Base-by-base conservation (phyloP, 495 filamentous ascomycete genomes). In the Sabuloglossum arenarium region DNA sequence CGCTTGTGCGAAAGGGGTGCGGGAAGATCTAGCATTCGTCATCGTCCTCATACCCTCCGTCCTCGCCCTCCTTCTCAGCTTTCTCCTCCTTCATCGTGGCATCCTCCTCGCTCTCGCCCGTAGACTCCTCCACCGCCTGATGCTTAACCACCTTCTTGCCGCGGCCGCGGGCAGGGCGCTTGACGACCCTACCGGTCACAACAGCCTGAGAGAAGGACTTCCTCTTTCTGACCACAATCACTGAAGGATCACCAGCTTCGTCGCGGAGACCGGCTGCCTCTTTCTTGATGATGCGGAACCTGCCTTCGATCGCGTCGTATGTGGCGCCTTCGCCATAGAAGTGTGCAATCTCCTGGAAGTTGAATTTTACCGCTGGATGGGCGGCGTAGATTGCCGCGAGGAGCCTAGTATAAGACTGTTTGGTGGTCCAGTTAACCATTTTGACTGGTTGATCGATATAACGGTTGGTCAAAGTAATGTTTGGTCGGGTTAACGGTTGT, bases 301-400 rank as follows among this genome's bases (percentile, higher is more conserved):
- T 66, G 31, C 67, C 67, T 56, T 71, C 69, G 51, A 71, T 65
- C 27, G 63, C 59, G 59, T 71, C 66, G 46, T 70, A 71, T n/a
- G 69, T 71, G 1, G 69, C 66, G 59, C 64, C 65, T 11, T 65
- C 28, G 8, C 65, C 65, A 46, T 58, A 67, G 28, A 60, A 56
- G 10, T 55, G 46, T 1, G 65, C 65, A 14, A 67, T 67, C 25
- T 57, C 45, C 19, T 55, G 55, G 52, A 62, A 67, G 52, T 67
- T 60, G 24, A 63, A 60, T 53, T 63, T 54, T 14, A 43, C 21
- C 0, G 24, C 51, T 1, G 52, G 57, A 27, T 31, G 32, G 0
- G 57, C 52, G 0, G 57, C 57, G 11, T 28, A 27, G 27, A 27
- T 56, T 0, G 57, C 51, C 6, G 57, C 57, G n/a, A 59, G 23